Base-by-base conservation (phyloP, 495 filamentous ascomycete genomes). In the Staphylotrichum tortipilum region DNA sequence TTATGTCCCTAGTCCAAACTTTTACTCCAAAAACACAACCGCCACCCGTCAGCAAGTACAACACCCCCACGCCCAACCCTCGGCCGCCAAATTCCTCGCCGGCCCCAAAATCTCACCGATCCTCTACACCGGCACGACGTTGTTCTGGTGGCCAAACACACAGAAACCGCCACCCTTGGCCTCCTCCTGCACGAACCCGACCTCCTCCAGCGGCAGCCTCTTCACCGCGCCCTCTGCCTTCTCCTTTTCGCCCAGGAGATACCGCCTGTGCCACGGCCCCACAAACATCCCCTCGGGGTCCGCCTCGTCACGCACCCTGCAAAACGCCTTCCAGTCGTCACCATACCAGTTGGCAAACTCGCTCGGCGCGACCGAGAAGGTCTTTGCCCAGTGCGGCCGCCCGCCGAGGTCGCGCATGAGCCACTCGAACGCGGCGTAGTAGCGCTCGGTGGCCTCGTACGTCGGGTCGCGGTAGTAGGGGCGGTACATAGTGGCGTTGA, bases 361-460 rank as follows among this genome's bases (percentile, higher is more conserved):
- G 31, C 74, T 71, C 8, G 75, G 73, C 1, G 70, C 68, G 14
- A 78, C 76, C 23, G 72, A 69, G 66, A 95, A 97, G 59, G 95
- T 95, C 76, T 98, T 98, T 7, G 94, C 92, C 89, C 92, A 98
- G 66, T 98, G 92, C 28, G 92, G 92, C 40, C 77, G 75, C n/a
- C 88, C 92, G 47, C 85, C 88, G 48, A 94, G 68, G 44, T 95
- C 86, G 29, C 81, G 82, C 92, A 97, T 97, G 40, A 98, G 80
- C 74, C 82, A 92, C 72, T 98, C 92, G 53, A 98, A 96, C 1
- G 88, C 92, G 63, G 87, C 73, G 63, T 96, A 97, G 68, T 95
- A 98, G 24, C 89, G 78, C 48, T 77, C 53, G 14, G 59, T 63
- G 18, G 60, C 71, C 44, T 68, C 74, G 63, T 84, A 85, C 2